Evolutionary conservation across 1,139 yeast species (phyloP), one percentile per base, ranked within the genome.

Genomic region (Candida gigantensis): DNA sequence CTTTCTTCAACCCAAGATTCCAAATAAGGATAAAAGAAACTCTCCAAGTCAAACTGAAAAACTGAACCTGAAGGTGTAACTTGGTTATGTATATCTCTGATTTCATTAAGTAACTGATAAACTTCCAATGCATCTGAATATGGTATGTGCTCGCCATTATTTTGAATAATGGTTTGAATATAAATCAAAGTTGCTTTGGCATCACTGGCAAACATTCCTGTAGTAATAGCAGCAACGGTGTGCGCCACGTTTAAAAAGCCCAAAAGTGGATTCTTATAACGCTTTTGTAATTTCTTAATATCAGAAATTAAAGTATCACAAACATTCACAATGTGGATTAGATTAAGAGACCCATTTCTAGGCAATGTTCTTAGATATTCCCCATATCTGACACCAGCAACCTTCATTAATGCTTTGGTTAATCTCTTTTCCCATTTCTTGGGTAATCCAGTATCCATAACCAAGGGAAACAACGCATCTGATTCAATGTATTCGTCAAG

Each of bases 161-260:
- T 64, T 23, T 60, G 50, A 6, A 72, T 56, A 49, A 71, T 63
- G 33, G 75, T 58, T 41, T 70, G 73, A 36, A 82, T 71, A 50
- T 81, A 82, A 20, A 67, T 63, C 27, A 84, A 59, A 60, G 86
- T 81, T 25, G 78, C 74, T 41, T 72, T 68, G 1, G 84, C 71
- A 53, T 86, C 95, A 3, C 77, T 74, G 0, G 81, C 77, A 52
- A 84, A 79, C 57, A 83, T 73, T 3, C 75, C 72, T 7, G 84
- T 71, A 13, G 81, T 71, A 5, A 79, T 70, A 1, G 74, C 68
- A 0, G 82, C 84, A 10, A 78, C 74, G 0, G 79, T 70, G 35
- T 66, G 62, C 4, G 87, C 63, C 25, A 85, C 76, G 32, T 73
- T 60, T 7, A 85, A 59, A 37, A 68, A 68, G 12, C 81, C 89